Base-by-base conservation (phyloP, 306 rosid genomes). In the Rosa multiflora region DNA sequence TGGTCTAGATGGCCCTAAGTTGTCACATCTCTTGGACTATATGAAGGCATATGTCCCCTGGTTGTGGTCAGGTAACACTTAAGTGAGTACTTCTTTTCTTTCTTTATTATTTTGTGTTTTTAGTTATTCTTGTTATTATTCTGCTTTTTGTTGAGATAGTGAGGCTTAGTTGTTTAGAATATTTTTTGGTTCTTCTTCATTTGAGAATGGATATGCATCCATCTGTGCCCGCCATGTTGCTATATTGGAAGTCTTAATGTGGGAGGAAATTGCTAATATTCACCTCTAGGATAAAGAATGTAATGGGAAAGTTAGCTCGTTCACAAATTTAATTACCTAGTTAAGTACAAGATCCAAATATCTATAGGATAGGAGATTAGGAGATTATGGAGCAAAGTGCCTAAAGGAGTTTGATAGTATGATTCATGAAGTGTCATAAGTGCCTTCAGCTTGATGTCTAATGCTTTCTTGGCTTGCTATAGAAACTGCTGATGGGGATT, bases 1-100 rank as follows among this genome's bases (percentile, higher is more conserved):
- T 72, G 78, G 73, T 71, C 69, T 71, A 62, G 66, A 77, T 82
- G 81, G 62, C 63, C 56, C 47, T 48, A 64, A 61, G 49, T 83
- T 61, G 47, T 52, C 70, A 42, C 75, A 47, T 73, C 48, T 84
- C 48, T 67, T 81, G 70, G 67, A 75, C 80, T 74, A 68, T 84
- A n/a, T 80, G 79, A 76, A 62, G 84, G 48, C 74, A 26, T 58
- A 18, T 77, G 78, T 63, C 46, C 48, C 37, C 35, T 26, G 74
- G 67, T 2, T 76, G 66, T 62, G 68, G 75, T 76, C 62, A 77
- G 84, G 84, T 86, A 47, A 80, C 51, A 48, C 46, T 4, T 42
- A 71, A 52, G 71, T 32, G 63, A 59, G 72, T 46, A 42, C 2
- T 23, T 39, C n/a, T 71, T 47, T 63, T 58, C 7, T 14, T 40